Percentiles rank a stretch among this genome's conserved stretches.
These are phyloP conservation scores for Yamadazyma akitaensis DNA, from an alignment of 805 yeast genomes.

Conservation along the genomic window DNA sequence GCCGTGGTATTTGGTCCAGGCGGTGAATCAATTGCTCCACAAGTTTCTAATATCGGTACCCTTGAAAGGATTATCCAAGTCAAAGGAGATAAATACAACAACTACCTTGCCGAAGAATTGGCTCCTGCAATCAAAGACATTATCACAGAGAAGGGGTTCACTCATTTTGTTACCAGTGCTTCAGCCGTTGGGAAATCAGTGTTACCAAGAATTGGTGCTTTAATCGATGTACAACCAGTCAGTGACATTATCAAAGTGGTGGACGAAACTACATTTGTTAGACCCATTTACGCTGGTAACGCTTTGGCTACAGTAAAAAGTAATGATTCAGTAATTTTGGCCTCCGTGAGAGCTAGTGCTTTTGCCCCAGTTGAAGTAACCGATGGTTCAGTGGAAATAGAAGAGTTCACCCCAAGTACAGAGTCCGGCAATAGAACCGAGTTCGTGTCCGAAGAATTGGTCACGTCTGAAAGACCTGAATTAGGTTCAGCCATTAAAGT, in stretches of 20 bases:
- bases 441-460: constrained; percentile 74
- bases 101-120: constrained; percentile 74
- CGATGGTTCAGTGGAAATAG: constrained; percentile 42
- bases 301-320: constrained; percentile 79
- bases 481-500: constrained; percentile 77
- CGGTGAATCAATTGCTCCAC: constrained; percentile 41
- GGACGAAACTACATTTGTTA: constrained; percentile 67
- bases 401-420: constrained; percentile 40
- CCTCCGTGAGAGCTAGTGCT: constrained; percentile 84
- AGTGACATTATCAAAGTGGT: constrained; percentile 74
- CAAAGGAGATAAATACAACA: constrained; percentile 56
- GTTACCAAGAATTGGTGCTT: constrained; percentile 83
- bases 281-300: constrained; percentile 97
- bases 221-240: constrained; percentile 82
- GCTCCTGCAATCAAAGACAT: constrained; percentile 61
- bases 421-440: constrained; percentile 43
- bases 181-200: constrained; percentile 86
- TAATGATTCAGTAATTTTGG: constrained; percentile 58
- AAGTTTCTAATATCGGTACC: constrained; percentile 51
- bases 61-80: constrained; percentile 58
- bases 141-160: constrained; percentile 41
- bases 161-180: constrained; percentile 77
- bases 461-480: constrained; percentile 85
- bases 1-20: constrained; percentile 73
- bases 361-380: constrained; percentile 44